Evolutionary conservation across 208 protist genomes (phyloP).

Genomic region (Leishmania tarentolae): DNA sequence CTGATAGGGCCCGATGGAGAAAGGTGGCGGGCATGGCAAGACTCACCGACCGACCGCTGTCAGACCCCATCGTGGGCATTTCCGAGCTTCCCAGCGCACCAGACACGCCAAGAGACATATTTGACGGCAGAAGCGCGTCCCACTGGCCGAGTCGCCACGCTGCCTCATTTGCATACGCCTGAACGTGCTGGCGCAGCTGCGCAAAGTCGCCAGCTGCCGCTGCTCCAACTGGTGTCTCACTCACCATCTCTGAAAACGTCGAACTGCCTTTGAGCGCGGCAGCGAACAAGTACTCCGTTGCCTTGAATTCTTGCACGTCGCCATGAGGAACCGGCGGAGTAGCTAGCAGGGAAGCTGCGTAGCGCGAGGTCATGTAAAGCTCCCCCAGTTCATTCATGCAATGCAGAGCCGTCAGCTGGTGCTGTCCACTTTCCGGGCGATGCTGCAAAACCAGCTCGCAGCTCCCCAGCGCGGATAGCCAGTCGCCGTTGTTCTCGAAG

Average conservation of each 20-base stretch:
- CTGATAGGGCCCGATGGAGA: constrained; percentile 21
- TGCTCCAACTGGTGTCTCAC: background rate
- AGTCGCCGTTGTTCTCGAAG: constrained; percentile 87
- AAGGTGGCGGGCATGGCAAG: constrained; percentile 23
- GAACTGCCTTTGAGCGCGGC: constrained; percentile 4
- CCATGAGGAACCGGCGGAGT: background rate
- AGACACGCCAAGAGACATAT: no score
- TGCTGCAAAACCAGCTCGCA: constrained; percentile 86
- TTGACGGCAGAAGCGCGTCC: constrained; percentile 45
- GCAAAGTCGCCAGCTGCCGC: background rate
- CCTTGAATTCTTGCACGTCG: background rate
- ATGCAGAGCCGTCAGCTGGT: constrained; percentile 78
- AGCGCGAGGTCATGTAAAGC: constrained; percentile 85
- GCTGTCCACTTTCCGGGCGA: constrained; percentile 51
- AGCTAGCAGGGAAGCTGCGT: constrained; percentile 39
- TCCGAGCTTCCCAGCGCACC: background rate
- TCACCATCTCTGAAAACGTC: constrained; percentile 15
- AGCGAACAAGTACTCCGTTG: background rate
- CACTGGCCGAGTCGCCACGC: constrained; percentile 88
- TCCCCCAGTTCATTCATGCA: constrained; percentile 88
- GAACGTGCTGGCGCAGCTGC: constrained; percentile 42
- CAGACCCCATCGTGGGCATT: background rate
- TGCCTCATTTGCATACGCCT: constrained; percentile 85
- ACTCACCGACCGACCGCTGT: constrained; percentile 2
- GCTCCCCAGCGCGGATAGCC: constrained; percentile 68